These are phyloP conservation scores for Ramaria sp. DNA, from an alignment of 768 basidiomycete genomes.

Conservation along the genomic window DNA sequence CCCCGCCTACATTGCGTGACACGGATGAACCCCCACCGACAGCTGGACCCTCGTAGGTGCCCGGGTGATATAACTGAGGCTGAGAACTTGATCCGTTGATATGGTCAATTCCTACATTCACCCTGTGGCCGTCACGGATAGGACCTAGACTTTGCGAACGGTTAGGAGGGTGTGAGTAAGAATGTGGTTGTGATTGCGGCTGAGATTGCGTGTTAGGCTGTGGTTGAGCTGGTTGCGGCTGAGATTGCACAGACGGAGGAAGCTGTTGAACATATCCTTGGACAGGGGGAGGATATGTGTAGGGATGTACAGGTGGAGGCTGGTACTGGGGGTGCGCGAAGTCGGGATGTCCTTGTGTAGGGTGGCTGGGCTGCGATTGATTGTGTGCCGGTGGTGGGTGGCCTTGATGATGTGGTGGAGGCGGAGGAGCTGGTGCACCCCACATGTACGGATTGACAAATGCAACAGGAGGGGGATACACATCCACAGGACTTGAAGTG, in stretches of 20 bases:
- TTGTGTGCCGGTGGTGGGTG: conserved; percentile 17
- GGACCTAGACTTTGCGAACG: conserved; percentile 23
- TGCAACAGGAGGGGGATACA: conserved; percentile 11
- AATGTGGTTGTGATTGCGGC: conserved; percentile 5
- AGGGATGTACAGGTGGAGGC: conserved; percentile 3
- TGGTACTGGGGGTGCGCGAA: not conserved
- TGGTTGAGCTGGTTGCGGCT: conserved; percentile 11
- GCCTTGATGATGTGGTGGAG: conserved; percentile 31
- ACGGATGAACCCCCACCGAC: not conserved
- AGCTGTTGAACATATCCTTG: conserved; percentile 17
- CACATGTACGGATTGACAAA: conserved; percentile 26
- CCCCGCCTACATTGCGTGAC: not conserved
- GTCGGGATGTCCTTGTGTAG: not conserved
- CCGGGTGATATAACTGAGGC: conserved; percentile 16
- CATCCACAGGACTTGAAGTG: not conserved
- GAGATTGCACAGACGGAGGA: conserved; percentile 21
- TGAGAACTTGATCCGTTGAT: conserved; percentile 17
- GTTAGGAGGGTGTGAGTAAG: conserved; percentile 27
- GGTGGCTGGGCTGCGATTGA: conserved; percentile 3
- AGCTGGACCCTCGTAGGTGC: not conserved
- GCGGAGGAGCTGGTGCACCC: conserved; percentile 26
- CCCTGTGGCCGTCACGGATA: conserved; percentile 9
- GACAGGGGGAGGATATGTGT: not conserved
- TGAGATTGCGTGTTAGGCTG: conserved; percentile 11
- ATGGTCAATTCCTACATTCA: not conserved